Percentiles rank a stretch among this genome's conserved stretches.
phyloP scores from a whole-genome alignment of 441 rosid genomes.

The Corymbia calophylla region DNA sequence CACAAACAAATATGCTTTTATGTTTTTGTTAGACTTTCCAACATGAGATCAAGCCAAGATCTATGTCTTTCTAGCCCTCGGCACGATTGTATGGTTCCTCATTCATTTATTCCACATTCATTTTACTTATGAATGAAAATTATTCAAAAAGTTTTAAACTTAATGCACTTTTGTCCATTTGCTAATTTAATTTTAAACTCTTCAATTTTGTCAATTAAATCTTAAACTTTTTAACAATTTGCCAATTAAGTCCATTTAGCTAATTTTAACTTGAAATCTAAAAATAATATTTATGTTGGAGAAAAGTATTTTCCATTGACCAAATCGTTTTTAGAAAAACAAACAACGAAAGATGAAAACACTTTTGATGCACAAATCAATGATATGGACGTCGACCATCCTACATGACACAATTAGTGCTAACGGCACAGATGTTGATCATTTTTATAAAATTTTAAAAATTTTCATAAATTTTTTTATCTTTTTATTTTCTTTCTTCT shows the following conservation, averaged over 20 bases:
- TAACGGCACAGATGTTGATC: accelerated
- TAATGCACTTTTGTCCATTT: background rate
- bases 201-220: background rate
- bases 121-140: background rate
- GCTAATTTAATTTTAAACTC: background rate
- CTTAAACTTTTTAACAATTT: no score
- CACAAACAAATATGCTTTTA: background rate
- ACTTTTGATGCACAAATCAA: no score
- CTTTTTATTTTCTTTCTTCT: background rate
- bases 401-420: no score
- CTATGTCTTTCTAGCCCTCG: background rate
- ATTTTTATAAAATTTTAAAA: no score
- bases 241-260: background rate
- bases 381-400: no score
- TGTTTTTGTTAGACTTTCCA: background rate
- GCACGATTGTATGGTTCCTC: background rate
- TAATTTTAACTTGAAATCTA: no score
- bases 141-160: no score
- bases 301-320: no score
- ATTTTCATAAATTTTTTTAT: no score
- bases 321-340: no score
- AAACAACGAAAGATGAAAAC: no score
- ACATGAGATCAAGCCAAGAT: background rate
- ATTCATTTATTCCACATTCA: background rate
- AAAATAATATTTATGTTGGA: no score